Conservation (phyloP, 257 asterid species). For the Coffea eugenioides region DNA sequence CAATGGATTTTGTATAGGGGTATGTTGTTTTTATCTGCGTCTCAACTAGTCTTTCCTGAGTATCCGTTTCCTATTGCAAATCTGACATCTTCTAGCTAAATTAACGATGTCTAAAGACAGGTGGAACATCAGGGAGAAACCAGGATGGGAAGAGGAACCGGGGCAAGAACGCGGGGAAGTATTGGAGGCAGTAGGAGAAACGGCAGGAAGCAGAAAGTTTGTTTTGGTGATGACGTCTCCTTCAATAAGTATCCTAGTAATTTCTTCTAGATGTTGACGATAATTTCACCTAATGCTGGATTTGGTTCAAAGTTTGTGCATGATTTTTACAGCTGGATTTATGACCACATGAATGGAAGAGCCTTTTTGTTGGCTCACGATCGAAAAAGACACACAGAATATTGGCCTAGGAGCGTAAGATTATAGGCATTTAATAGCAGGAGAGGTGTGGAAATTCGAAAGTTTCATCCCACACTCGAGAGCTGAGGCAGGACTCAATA, state of each 20-base stretch:
- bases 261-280: neutral
- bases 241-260: constrained; percentile 2
- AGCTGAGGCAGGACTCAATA: neutral
- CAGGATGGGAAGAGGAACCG: constrained; percentile 32
- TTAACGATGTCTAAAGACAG: constrained; percentile 23
- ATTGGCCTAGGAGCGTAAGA: neutral
- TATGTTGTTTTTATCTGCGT: constrained; percentile 8
- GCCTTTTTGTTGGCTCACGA: neutral
- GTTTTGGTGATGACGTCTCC: constrained; percentile 31
- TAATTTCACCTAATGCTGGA: neutral
- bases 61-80: neutral
- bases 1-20: constrained; percentile 61
- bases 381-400: neutral
- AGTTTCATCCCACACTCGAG: neutral
- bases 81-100: neutral
- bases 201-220: constrained; percentile 39
- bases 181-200: constrained; percentile 34
- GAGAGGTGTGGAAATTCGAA: neutral
- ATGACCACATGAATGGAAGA: neutral
- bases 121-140: constrained; percentile 34
- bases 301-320: neutral
- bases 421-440: neutral
- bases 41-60: neutral
- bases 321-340: neutral
- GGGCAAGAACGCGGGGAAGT: constrained; percentile 35